phyloP scores from a whole-genome alignment of 2,329 filamentous ascomycete genomes.

The Aspergillus sclerotialis region DNA sequence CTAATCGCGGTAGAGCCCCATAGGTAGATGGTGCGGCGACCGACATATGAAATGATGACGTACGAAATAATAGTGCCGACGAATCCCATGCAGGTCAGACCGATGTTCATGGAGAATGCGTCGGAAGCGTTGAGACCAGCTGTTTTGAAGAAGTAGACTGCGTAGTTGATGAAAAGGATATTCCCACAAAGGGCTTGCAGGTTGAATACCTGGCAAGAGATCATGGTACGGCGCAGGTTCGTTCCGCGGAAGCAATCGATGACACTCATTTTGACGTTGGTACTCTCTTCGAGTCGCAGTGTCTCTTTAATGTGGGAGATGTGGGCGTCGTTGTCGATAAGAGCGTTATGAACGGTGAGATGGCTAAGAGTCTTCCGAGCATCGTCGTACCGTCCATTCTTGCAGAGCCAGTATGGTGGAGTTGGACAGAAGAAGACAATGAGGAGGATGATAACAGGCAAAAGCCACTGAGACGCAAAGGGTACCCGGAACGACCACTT shows the following conservation, averaged over 20 bases:
- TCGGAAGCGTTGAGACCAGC: conserved; percentile 20
- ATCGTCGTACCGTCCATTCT: conserved; percentile 13
- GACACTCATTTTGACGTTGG: conserved; percentile 8
- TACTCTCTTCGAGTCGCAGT: conserved; percentile 15
- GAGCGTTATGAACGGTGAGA: conserved; percentile 8
- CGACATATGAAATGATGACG: conserved; percentile 30
- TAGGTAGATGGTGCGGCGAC: conserved; percentile 35
- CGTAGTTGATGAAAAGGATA: conserved; percentile 23
- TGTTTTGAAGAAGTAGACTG: conserved; percentile 27
- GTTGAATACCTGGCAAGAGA: conserved; percentile 21
- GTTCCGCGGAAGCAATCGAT: conserved; percentile 20
- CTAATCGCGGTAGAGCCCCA: conserved; percentile 27
- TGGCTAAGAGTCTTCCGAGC: conserved; percentile 12
- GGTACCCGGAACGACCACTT: conserved; percentile 18
- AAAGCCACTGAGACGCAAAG: conserved; percentile 18
- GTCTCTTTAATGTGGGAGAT: conserved; percentile 24
- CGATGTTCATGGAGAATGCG: conserved; percentile 31
- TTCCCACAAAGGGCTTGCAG: conserved; percentile 23
- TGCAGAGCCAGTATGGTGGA: conserved; percentile 19
- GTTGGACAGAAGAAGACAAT: conserved; percentile 17
- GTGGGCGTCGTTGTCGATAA: conserved; percentile 13
- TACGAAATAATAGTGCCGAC: conserved; percentile 37
- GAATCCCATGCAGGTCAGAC: conserved; percentile 36
- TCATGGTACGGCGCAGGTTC: conserved; percentile 20
- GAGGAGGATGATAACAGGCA: conserved; percentile 15